Base-by-base conservation (phyloP, 2,329 filamentous ascomycete genomes). In the Stagonosporopsis cucurbitacearum region DNA sequence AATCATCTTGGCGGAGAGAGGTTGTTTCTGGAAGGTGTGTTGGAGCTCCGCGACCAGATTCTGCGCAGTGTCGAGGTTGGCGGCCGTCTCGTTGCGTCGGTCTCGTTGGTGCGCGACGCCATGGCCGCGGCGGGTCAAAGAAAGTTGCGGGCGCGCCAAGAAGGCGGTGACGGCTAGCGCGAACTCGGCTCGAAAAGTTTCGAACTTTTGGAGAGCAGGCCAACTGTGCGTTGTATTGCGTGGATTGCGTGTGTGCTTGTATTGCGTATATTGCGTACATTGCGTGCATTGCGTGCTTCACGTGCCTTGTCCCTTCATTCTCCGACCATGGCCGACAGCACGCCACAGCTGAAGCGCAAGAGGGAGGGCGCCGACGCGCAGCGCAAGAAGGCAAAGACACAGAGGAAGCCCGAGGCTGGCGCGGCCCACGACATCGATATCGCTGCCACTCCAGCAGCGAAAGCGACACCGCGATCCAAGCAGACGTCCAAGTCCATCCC, bases 1-100 rank as follows among this genome's bases (percentile, higher is more conserved):
- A 79, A 99, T 99, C 95, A 99, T 99, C 54, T 79, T 89, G 80
- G 65, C 44, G 57, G 25, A 5, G 43, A 19, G 19, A 12, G 25
- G 47, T n/a, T 22, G 15, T 25, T 28, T 15, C 26, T 36, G 20
- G 2, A 6, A n/a, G 8, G 19, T 17, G 26, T 35, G 1, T 15
- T 12, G 11, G n/a, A 44, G 28, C 13, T 41, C 42, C 23, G 61
- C 59, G 66, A 65, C 48, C 23, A 46, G 36, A 22, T 42, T 52
- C 47, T 20, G n/a, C 35, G 42, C 23, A 33, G 17, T 41, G 32
- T 37, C 25, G 33, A 25, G 46, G 44, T 45, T 54, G 58, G 44
- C 25, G 25, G 45, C 37, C 3, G 58, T 51, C 40, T 47, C 19
- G 44, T 56, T 37, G 44, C n/a, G n/a, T n/a, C 37, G 4, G 58